phyloP scores from a whole-genome alignment of 805 yeast species.

The Lipomyces japonicus region DNA sequence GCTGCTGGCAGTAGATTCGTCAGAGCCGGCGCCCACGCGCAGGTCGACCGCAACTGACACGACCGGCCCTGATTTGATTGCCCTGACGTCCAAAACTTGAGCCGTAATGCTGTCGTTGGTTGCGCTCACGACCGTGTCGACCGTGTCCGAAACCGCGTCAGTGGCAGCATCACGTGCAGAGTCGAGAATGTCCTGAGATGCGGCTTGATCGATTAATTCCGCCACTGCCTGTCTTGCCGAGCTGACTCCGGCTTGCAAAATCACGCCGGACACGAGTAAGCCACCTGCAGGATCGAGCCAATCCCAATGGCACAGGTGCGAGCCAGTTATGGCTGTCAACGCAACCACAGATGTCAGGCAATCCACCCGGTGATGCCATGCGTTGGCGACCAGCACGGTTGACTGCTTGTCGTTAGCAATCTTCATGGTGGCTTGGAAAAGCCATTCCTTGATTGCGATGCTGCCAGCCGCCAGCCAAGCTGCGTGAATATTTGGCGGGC shows the following conservation, averaged over 20 bases:
- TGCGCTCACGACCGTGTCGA: background rate
- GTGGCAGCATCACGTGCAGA: constrained; percentile 4
- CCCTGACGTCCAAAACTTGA: constrained; percentile 16
- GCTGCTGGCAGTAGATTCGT: background rate
- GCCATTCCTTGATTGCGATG: constrained; percentile 80
- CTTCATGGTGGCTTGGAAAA: constrained; percentile 74
- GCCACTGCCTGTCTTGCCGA: constrained; percentile 66
- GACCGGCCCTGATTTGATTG: constrained; percentile 25
- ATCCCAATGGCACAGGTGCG: constrained; percentile 68
- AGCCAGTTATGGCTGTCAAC: constrained; percentile 77
- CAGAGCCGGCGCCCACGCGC: constrained; percentile 3
- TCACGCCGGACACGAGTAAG: constrained; percentile 71
- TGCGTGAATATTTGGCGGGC: constrained; percentile 73
- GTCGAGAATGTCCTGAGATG: constrained; percentile 15
- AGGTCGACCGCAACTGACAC: constrained; percentile 19
- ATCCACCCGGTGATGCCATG: constrained; percentile 98
- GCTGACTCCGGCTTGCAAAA: constrained; percentile 77
- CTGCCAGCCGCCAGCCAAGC: constrained; percentile 95
- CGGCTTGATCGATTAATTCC: constrained; percentile 66
- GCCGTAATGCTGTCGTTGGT: background rate
- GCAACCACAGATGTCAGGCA: constrained; percentile 90
- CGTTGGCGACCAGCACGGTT: constrained; percentile 89
- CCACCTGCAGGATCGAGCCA: constrained; percentile 96
- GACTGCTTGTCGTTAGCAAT: constrained; percentile 77
- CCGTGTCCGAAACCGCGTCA: constrained; percentile 1